These are phyloP conservation scores for Tremella yokohamensis DNA, from an alignment of 768 basidiomycete genomes.

Conservation along the genomic window DNA sequence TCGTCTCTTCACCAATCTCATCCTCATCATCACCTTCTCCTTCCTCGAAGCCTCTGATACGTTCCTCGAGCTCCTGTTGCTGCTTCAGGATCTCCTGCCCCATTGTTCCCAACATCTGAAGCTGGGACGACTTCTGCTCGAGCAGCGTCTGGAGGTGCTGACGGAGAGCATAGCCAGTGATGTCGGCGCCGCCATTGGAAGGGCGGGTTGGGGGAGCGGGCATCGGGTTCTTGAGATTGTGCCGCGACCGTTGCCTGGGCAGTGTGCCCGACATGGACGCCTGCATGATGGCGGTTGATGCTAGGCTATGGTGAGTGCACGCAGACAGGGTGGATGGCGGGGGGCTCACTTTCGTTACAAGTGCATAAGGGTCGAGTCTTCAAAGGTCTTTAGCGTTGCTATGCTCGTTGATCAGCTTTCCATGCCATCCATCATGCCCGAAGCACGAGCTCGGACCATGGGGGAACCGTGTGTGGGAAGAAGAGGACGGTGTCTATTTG, in stretches of 20 bases:
- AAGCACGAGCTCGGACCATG: too few species aligned
- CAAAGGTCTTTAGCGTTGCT: background rate
- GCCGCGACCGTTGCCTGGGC: constrained; percentile 21
- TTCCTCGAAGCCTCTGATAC: constrained; percentile 67
- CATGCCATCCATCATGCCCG: too few species aligned
- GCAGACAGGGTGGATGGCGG: background rate
- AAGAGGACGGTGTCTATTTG: too few species aligned
- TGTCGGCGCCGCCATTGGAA: constrained; percentile 14
- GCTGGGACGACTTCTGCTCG: constrained; percentile 85
- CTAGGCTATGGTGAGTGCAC: background rate
- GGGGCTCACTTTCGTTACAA: background rate
- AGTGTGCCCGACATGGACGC: constrained; percentile 13
- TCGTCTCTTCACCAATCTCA: constrained; percentile 37
- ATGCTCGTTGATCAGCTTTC: background rate
- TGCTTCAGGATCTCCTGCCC: constrained; percentile 91
- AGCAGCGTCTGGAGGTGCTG: constrained; percentile 60
- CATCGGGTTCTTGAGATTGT: constrained; percentile 10
- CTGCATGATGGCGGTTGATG: constrained; percentile 10
- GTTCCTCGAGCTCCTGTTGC: constrained; percentile 86
- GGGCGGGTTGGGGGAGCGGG: constrained; percentile 19
- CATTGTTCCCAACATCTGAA: constrained; percentile 83
- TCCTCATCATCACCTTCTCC: constrained; percentile 58
- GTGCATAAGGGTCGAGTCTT: background rate
- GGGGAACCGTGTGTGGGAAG: too few species aligned
- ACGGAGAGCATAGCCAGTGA: constrained; percentile 26